These are phyloP conservation scores for Narthecium ossifragum DNA, from an alignment of 106 monocot genomes.

Conservation along the genomic window DNA sequence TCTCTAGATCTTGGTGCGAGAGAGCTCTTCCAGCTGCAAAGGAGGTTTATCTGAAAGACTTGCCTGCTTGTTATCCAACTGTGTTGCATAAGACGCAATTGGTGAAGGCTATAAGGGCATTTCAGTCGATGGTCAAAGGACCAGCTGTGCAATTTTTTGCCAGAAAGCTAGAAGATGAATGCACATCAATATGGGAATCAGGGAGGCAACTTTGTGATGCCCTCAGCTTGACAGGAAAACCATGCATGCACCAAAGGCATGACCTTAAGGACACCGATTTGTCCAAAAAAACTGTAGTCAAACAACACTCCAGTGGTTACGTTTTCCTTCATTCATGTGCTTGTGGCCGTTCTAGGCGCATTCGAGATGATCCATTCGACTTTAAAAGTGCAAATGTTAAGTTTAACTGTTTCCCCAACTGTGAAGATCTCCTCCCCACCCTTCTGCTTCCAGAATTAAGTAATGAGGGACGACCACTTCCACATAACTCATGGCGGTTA, in stretches of 20 bases:
- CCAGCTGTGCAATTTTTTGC: conserved; percentile 55
- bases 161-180: conserved; percentile 79
- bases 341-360: conserved; percentile 75
- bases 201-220: conserved; percentile 96
- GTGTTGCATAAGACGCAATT: conserved; percentile 54
- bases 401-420: conserved; percentile 57
- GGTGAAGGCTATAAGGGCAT: conserved; percentile 67
- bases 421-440: conserved; percentile 63
- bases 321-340: conserved; percentile 96
- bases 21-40: conserved; percentile 71
- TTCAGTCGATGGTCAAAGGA: conserved; percentile 74
- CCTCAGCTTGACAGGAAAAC: conserved; percentile 78
- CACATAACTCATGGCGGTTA: conserved; percentile 54
- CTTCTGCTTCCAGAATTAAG: conserved; percentile 47
- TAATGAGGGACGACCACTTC: conserved; percentile 22
- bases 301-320: conserved; percentile 82
- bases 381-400: conserved; percentile 54
- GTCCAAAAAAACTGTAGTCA: conserved; percentile 4
- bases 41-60: conserved; percentile 75
- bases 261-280: conserved; percentile 4
- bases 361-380: conserved; percentile 91
- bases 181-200: conserved; percentile 71
- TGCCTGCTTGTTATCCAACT: conserved; percentile 86
- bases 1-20: conserved; percentile 86
- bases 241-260: conserved; percentile 77